These are phyloP conservation scores for Pterocarpus santalinus DNA, from an alignment of 306 rosid species.

Conservation along the genomic window DNA sequence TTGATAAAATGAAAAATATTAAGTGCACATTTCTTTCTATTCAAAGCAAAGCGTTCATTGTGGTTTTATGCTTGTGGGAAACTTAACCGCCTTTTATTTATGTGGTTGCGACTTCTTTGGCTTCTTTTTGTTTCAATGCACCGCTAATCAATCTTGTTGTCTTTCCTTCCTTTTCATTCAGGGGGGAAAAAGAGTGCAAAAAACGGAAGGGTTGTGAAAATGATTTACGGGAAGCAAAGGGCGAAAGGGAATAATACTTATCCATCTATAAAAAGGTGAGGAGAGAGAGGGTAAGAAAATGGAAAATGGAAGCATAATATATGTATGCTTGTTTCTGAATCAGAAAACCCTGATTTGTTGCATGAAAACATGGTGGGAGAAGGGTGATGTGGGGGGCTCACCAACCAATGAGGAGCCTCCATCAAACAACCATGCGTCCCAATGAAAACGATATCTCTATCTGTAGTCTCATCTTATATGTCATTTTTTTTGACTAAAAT, in stretches of 20 bases:
- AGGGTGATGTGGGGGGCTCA: constrained; percentile 45
- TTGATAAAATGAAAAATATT: constrained; percentile 28
- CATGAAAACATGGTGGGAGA: constrained; percentile 64
- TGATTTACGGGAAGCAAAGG: constrained; percentile 44
- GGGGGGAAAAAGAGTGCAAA: constrained; percentile 40
- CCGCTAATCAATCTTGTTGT: neutral
- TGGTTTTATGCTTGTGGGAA: constrained; percentile 54
- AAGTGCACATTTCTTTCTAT: constrained; percentile 54
- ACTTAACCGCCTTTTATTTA: constrained; percentile 53
- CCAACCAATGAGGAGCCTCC: constrained; percentile 65
- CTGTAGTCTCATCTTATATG: constrained; percentile 50
- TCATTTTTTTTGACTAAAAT: constrained; percentile 39
- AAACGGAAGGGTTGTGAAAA: constrained; percentile 44
- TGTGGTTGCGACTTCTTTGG: constrained; percentile 35
- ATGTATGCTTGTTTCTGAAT: constrained; percentile 52
- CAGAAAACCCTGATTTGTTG: constrained; percentile 67
- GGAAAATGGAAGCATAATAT: neutral
- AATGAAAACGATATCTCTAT: constrained; percentile 40
- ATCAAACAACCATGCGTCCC: constrained; percentile 49
- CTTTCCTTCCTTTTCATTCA: constrained; percentile 10
- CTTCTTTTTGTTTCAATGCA: constrained; percentile 32
- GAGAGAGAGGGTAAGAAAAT: neutral
- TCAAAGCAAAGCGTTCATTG: constrained; percentile 67
- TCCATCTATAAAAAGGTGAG: neutral
- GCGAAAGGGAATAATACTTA: constrained; percentile 6